Percentiles rank a stretch among this genome's conserved stretches.
Conservation (phyloP, 805 yeast species). For the Lipomyces kockii region DNA sequence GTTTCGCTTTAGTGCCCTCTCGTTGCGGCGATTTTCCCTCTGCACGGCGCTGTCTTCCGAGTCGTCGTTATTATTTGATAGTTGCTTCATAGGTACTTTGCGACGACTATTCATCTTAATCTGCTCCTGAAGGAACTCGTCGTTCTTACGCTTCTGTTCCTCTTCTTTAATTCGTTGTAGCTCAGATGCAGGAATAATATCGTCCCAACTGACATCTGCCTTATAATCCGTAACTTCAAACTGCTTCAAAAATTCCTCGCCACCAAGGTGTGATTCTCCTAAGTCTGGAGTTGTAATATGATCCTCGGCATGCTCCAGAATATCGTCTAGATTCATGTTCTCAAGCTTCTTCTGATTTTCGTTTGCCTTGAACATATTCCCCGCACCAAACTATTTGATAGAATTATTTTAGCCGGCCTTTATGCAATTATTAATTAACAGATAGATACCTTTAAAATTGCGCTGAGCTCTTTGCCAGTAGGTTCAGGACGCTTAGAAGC, state of each 20-base stretch:
- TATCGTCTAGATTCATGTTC: constrained; percentile 93
- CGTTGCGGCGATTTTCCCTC: constrained; percentile 45
- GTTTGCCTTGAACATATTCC: constrained; percentile 93
- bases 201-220: constrained; percentile 96
- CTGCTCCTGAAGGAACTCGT: constrained; percentile 84
- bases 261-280: constrained; percentile 97
- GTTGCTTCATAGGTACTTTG: constrained; percentile 52
- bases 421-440: not conserved
- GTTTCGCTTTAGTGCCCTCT: constrained; percentile 48
- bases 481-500: constrained; percentile 71
- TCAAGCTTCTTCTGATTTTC: constrained; percentile 96
- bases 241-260: constrained; percentile 95
- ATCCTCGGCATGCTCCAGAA: constrained; percentile 94
- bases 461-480: constrained; percentile 79
- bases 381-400: constrained; percentile 76
- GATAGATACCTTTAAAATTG: constrained; percentile 67
- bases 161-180: constrained; percentile 85
- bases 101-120: constrained; percentile 83
- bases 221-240: constrained; percentile 98
- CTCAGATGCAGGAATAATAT: constrained; percentile 95
- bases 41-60: constrained; percentile 51
- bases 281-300: constrained; percentile 94
- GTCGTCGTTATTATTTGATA: constrained; percentile 47
- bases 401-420: not conserved
- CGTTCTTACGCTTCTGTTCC: constrained; percentile 84